phyloP scores from a whole-genome alignment of 495 filamentous ascomycete genomes.

The Filosporella fistucella region DNA sequence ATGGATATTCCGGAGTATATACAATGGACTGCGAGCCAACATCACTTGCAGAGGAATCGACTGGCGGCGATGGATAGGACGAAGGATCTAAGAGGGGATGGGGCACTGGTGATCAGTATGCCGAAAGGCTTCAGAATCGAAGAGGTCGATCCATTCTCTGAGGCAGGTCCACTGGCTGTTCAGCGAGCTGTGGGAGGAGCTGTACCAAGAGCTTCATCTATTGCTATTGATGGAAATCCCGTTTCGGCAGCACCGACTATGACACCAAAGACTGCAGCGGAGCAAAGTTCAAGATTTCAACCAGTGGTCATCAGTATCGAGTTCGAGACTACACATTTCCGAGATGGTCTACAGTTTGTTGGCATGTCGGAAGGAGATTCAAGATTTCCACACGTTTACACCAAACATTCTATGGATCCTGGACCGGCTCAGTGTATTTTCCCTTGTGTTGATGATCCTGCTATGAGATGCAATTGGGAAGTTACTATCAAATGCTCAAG shows the following conservation, averaged over 20 bases:
- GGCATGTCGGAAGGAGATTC: conserved; percentile 72
- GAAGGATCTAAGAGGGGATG: conserved; percentile 47
- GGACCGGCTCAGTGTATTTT: conserved; percentile 84
- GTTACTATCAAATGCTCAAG: conserved; percentile 79
- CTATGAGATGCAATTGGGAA: conserved; percentile 79
- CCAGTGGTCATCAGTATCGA: conserved; percentile 52
- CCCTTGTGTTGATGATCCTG: conserved; percentile 83
- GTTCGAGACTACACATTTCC: conserved; percentile 65
- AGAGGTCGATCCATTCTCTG: conserved; percentile 52
- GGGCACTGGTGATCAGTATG: conserved; percentile 57
- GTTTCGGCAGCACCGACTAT: conserved; percentile 5
- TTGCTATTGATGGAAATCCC: conserved; percentile 16
- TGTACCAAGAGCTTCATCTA: conserved; percentile 9
- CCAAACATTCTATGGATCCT: conserved; percentile 69
- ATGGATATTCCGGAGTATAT: conserved; percentile 55
- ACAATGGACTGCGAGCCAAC: conserved; percentile 63
- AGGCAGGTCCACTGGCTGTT: conserved; percentile 43
- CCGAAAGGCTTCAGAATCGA: conserved; percentile 66
- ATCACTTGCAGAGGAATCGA: conserved; percentile 64
- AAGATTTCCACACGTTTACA: conserved; percentile 88
- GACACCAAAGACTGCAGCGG: conserved; percentile 22
- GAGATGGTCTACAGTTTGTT: conserved; percentile 88
- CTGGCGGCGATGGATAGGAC: conserved; percentile 59
- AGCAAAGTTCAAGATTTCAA: conserved; percentile 20
- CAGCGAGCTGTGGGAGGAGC: conserved; percentile 15